Base-by-base conservation (phyloP, 2,329 filamentous ascomycete species). In the Ophiostoma populinum region DNA sequence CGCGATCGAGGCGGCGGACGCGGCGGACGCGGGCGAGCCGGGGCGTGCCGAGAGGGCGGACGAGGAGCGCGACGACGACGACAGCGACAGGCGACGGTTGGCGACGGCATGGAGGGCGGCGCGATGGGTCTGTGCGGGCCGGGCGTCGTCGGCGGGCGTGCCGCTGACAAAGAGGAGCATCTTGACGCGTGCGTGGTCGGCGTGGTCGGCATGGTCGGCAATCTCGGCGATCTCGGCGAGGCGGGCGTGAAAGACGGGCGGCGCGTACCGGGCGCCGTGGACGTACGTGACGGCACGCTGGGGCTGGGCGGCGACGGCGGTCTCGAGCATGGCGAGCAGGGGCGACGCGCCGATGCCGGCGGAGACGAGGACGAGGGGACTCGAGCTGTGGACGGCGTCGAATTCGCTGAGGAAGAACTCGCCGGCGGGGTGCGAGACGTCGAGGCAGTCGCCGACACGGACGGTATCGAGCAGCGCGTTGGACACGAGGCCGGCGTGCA, bases 381-480 rank as follows among this genome's bases (percentile, higher is more conserved):
- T 53, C 26, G 49, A 55, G 41, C 47, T 54, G 21, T 41, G 22
- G 35, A 24, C 24, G 26, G 19, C 20, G 27, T 15, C 24, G 24
- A 56, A 49, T 34, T 55, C 53, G 15, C 54, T 59, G 28, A 74
- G 56, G 50, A 57, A 68, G 52, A 75, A 73, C 46, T 75, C 68
- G 27, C 72, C 72, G 4, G 59, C 61, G 0, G 79, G 79, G 48
- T 81, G 75, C 3, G 74, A 75, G 9, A 83, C 56, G 42, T 75
- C 60, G 8, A 85, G 49, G 0, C 61, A 47, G 46, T 80, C 74
- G 26, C 78, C 78, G 27, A 66, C 63, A 2, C 63, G 55, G 49
- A 72, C 66, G 13, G 57, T 54, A 43, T 74, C 67, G 48, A 83
- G 71, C 24, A 85, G 58, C 26, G 77, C 56, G 48, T 80, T 82